Conservation (phyloP, 805 yeast species). For the Cyberlindnera lachancei region DNA sequence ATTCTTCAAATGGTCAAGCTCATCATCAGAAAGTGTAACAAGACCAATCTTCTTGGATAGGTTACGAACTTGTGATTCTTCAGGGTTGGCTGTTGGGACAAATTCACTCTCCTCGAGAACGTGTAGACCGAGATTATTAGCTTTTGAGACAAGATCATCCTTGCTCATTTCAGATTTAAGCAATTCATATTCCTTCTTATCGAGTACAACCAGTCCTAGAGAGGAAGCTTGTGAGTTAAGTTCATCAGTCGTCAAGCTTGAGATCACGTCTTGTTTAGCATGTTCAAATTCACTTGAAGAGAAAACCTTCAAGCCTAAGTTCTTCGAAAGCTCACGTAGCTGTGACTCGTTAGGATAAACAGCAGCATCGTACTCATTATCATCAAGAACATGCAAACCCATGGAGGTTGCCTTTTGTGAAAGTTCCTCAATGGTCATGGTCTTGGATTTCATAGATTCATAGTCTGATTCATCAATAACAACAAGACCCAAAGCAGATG, state of each 20-base stretch:
- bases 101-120: slow-evolving; percentile 19
- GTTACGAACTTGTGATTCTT: slow-evolving; percentile 12
- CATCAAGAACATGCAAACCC: not conserved
- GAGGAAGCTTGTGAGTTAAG: slow-evolving; percentile 10
- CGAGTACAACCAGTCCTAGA: slow-evolving; percentile 22
- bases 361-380: no score
- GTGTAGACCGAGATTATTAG: slow-evolving; percentile 14
- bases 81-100: slow-evolving; percentile 6
- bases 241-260: not conserved
- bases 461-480: not conserved
- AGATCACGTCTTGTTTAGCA: no score
- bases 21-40: slow-evolving; percentile 4
- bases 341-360: no score
- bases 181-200: slow-evolving; percentile 15
- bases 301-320: no score
- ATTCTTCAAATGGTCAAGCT: no score
- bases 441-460: not conserved
- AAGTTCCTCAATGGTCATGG: slow-evolving; percentile 8
- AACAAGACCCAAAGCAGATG: not conserved
- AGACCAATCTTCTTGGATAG: slow-evolving; percentile 16
- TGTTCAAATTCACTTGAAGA: no score
- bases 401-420: not conserved
- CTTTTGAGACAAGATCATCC: slow-evolving; percentile 4
- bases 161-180: slow-evolving; percentile 4
- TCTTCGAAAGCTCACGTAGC: no score